Percentiles rank a stretch among this genome's conserved stretches.
phyloP scores from a whole-genome alignment of 2,329 filamentous ascomycete species.

The Trichoderma koningii region DNA sequence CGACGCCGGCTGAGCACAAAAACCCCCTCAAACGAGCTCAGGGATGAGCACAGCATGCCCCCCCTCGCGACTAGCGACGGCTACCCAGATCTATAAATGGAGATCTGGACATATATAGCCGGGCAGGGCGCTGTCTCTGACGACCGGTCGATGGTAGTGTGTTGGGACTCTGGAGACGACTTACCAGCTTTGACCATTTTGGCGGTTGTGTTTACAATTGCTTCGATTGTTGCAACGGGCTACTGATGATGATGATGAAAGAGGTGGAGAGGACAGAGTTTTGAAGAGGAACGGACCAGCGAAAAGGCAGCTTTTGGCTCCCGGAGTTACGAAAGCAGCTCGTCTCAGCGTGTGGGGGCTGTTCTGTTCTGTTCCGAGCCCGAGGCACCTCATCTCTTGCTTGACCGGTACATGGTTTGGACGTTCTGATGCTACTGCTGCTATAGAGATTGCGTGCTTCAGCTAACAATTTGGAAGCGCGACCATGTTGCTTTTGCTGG shows the following conservation, averaged over 20 bases:
- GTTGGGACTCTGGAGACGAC: background rate
- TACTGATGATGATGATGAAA: conserved; percentile 27
- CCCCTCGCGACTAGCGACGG: conserved; percentile 28
- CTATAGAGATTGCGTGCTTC: background rate
- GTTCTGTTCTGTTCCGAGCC: background rate
- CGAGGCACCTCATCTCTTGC: background rate
- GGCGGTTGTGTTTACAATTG: conserved; percentile 52
- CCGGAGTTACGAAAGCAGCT: conserved; percentile 28
- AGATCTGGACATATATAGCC: conserved; percentile 33
- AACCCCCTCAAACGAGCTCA: conserved; percentile 65
- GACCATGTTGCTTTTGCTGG: background rate
- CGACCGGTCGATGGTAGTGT: background rate
- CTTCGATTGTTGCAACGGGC: conserved; percentile 28
- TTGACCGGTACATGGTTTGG: background rate
- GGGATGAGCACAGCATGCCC: conserved; percentile 32
- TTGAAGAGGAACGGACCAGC: conserved; percentile 18
- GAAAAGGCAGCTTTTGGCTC: conserved; percentile 15
- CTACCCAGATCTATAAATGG: conserved; percentile 3
- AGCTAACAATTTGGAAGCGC: background rate
- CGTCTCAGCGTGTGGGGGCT: conserved; percentile 10
- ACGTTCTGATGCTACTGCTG: background rate
- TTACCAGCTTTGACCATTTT: conserved; percentile 98
- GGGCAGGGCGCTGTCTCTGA: conserved; percentile 23
- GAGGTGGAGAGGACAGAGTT: conserved; percentile 28
- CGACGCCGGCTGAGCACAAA: conserved; percentile 26